Percentiles rank a stretch among this genome's conserved stretches.
These are phyloP conservation scores for Flaveria bidentis DNA, from an alignment of 129 eudicot species.

Conservation along the genomic window DNA sequence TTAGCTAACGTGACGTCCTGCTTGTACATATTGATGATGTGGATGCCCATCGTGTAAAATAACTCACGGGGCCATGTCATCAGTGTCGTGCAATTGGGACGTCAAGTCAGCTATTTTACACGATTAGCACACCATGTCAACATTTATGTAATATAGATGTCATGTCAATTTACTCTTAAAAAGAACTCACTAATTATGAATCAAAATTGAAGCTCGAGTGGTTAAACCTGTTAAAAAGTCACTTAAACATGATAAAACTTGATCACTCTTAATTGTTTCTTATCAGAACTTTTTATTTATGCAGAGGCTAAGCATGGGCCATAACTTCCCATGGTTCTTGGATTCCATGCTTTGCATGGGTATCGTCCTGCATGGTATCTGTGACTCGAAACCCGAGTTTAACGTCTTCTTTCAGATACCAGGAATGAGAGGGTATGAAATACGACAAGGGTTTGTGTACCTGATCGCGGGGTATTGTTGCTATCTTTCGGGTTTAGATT, in stretches of 20 bases:
- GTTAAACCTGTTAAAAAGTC: neutral
- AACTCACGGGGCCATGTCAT: neutral
- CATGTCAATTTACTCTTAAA: neutral
- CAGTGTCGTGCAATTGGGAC: neutral
- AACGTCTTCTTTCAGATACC: conserved; percentile 67
- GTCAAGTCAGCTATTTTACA: neutral
- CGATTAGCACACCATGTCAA: neutral
- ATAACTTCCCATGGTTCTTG: conserved; percentile 77
- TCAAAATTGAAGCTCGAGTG: neutral
- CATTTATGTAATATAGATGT: neutral
- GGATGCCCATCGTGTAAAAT: neutral
- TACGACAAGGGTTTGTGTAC: conserved; percentile 70
- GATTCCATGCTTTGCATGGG: conserved; percentile 81
- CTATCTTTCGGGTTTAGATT: conserved; percentile 68
- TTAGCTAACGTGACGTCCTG: neutral
- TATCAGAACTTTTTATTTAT: conserved; percentile 21
- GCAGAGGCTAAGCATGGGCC: conserved; percentile 78
- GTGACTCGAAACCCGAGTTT: conserved; percentile 81
- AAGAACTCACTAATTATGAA: neutral
- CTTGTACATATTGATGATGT: neutral
- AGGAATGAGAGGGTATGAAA: conserved; percentile 51
- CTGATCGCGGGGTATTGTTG: conserved; percentile 75
- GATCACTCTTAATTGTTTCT: conserved; percentile 2
- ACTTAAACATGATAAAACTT: neutral
- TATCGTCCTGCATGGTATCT: conserved; percentile 72